Conservation (phyloP, 208 protist genomes). For the Angomonas ambiguus region DNA sequence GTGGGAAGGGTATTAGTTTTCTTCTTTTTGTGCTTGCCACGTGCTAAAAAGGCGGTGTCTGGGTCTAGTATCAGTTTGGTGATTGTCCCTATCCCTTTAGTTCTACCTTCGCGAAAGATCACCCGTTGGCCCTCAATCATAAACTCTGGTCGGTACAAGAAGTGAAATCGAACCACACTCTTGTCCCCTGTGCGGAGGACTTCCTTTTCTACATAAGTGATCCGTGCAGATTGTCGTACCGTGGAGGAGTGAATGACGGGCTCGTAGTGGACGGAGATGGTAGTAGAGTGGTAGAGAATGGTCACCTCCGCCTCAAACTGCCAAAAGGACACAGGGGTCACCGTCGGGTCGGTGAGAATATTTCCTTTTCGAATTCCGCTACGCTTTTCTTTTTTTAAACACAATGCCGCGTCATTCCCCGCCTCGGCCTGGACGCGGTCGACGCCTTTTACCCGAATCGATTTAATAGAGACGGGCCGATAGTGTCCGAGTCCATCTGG, state of each 20-base stretch:
- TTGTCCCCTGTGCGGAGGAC: constrained; percentile 93
- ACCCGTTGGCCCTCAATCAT: constrained; percentile 86
- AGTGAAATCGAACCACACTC: constrained; percentile 92
- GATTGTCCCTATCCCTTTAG: constrained; percentile 91
- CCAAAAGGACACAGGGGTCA: constrained; percentile 74
- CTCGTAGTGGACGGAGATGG: constrained; percentile 96
- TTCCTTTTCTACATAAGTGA: constrained; percentile 85
- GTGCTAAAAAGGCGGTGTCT: constrained; percentile 34
- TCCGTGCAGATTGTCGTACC: constrained; percentile 84
- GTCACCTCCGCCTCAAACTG: constrained; percentile 97
- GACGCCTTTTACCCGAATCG: constrained; percentile 93
- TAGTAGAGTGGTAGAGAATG: constrained; percentile 97
- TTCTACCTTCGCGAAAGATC: constrained; percentile 94
- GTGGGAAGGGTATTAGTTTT: too few relatives aligned
- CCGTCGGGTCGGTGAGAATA: constrained; percentile 65
- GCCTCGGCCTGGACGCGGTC: constrained; percentile 78
- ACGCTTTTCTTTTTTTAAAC: constrained; percentile 95
- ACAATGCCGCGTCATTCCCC: constrained; percentile 90
- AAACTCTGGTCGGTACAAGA: constrained; percentile 93
- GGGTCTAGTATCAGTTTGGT: constrained; percentile 56
- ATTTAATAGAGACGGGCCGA: constrained; percentile 85
- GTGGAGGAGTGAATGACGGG: constrained; percentile 95
- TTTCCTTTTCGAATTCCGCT: constrained; percentile 93
- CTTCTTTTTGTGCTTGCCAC: background rate
- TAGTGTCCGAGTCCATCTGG: constrained; percentile 91